Base-by-base conservation (phyloP, 73 alveolate species). In the Paramecium primaurelia region DNA sequence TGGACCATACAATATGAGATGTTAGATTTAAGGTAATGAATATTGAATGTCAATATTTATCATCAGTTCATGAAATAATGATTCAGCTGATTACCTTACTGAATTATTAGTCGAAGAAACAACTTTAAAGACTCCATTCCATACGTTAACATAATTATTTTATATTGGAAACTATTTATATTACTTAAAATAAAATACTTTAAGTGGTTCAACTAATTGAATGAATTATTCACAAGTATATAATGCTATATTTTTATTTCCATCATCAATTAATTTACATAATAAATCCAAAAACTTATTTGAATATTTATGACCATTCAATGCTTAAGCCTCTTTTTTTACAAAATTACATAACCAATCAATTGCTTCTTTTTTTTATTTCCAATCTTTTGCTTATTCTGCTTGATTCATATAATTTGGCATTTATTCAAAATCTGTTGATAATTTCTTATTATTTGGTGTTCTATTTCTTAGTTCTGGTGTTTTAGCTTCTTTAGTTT, bases 381-480 rank as follows among this genome's bases (percentile, higher is more conserved):
- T 89, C 94, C 94, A 89, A 71, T 89, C 94, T 32, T 64, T 42
- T 3, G 42, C 49, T 68, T 11, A 18, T 69, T 89, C 94, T 26
- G 86, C 86, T 12, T 45, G 26, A 71, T 20, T 22, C 47, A 89
- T 45, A 71, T 89, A 54, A 20, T 71, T 58, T 6, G 92, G 92
- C 75, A 89, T 89, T 18, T 71, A 45, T 68, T 89, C 94, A 54
- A 89, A 89, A 8, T 89, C 94, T 3, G 38, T 26, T 12, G 92
- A 73, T 1, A 51, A 44, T 73, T 89, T 89, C 36, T 32, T 89
- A 37, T 26, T 42, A 18, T 54, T 54, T 14, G 86, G 80, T 14
- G 94, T 89, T 25, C 88, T 64, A 47, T 89, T 89, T 32, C 90
- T 26, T 1, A 58, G 34, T 26, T 45, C 64, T 25, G 80, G 58